Percentiles rank a stretch among this genome's conserved stretches.
Conservation (phyloP, 2,329 filamentous ascomycete genomes). For the Colletotrichum lindemuthianum region DNA sequence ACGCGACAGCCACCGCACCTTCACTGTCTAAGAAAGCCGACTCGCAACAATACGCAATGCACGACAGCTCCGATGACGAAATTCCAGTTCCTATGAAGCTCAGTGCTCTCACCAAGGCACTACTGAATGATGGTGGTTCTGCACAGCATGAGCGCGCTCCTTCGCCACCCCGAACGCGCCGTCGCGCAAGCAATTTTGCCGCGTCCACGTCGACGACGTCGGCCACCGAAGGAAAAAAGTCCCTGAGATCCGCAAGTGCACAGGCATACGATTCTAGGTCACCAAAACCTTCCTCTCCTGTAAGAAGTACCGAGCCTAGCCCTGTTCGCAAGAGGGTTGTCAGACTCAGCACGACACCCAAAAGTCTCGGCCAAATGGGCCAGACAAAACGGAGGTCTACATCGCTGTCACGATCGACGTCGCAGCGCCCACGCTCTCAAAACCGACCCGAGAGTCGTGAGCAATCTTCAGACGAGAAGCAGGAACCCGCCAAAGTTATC, state of each 20-base stretch:
- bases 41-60: conserved; percentile 62
- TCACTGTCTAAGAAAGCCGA: conserved; percentile 45
- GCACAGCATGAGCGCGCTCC: conserved; percentile 55
- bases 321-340: conserved; percentile 67
- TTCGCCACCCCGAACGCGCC: conserved; percentile 59
- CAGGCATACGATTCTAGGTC: conserved; percentile 51
- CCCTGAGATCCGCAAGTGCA: conserved; percentile 59
- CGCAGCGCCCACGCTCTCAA: conserved; percentile 43
- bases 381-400: conserved; percentile 59
- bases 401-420: conserved; percentile 54
- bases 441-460: conserved; percentile 55
- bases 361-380: conserved; percentile 52
- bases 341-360: conserved; percentile 63
- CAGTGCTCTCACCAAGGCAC: conserved; percentile 88
- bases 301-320: conserved; percentile 59
- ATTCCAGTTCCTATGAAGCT: conserved; percentile 92
- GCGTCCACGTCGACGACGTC: conserved; percentile 56
- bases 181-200: conserved; percentile 59
- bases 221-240: conserved; percentile 54
- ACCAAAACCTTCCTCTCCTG: conserved; percentile 52
- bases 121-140: conserved; percentile 73
- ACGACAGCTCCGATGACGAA: conserved; percentile 95
- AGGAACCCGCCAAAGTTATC: conserved; percentile 50
- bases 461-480: conserved; percentile 52
- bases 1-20: conserved; percentile 39